Conservation (phyloP, 2,329 filamentous ascomycete genomes). For the Aspergillus intermedius region DNA sequence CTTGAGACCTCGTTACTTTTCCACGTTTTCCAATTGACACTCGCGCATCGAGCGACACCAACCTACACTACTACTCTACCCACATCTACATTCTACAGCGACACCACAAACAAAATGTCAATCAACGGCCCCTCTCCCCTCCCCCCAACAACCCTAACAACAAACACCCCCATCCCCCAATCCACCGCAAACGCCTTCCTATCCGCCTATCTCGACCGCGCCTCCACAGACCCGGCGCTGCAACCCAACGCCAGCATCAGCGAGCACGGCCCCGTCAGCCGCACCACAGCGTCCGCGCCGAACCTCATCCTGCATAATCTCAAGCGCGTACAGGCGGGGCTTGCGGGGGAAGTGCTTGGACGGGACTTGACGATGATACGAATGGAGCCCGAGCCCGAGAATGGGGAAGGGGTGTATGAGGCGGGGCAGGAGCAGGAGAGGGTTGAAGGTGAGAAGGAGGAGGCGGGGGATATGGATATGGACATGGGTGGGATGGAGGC, state of each 20-base stretch:
- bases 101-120: constrained; percentile 25
- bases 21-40: too few species aligned
- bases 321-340: constrained; percentile 39
- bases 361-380: constrained; percentile 35
- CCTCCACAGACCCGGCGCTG: constrained; percentile 35
- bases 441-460: constrained; percentile 9
- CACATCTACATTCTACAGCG: too few species aligned
- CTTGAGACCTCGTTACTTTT: too few species aligned
- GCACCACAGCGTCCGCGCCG: constrained; percentile 34
- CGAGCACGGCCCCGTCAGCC: constrained; percentile 37
- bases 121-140: constrained; percentile 30
- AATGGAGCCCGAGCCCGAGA: constrained; percentile 22
- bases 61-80: too few species aligned
- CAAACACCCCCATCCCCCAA: constrained; percentile 30
- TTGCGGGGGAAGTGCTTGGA: constrained; percentile 37
- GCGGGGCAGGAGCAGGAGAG: constrained; percentile 37
- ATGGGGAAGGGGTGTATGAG: constrained; percentile 26
- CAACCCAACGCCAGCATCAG: constrained; percentile 41
- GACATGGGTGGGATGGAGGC: constrained; percentile 5
- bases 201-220: constrained; percentile 37
- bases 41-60: too few species aligned
- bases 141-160: constrained; percentile 33
- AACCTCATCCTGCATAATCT: constrained; percentile 41
- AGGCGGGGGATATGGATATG: constrained; percentile 11
- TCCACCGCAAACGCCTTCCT: constrained; percentile 37